A percentile compares a stretch with the other conserved stretches of the same genome.
phyloP scores from a whole-genome alignment of 1,284 basidiomycete species.

The Tilletia setariae region DNA sequence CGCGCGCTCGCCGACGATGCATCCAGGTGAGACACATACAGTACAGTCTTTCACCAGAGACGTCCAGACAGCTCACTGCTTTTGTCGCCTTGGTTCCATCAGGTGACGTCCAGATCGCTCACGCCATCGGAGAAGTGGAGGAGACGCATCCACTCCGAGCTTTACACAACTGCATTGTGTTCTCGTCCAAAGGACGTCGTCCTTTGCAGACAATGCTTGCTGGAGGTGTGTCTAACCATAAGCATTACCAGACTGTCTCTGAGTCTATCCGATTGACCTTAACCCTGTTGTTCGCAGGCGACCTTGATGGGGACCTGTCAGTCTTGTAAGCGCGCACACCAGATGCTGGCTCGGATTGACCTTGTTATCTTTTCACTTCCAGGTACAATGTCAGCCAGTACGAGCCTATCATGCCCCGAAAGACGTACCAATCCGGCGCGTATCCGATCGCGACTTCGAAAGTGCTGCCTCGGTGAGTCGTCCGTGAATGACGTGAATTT shows the following conservation, averaged over 20 bases:
- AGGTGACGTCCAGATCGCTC: conserved; percentile 28
- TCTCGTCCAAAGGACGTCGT: conserved; percentile 23
- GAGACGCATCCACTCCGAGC: conserved; percentile 25
- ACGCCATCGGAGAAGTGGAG: conserved; percentile 26
- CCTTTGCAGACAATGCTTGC: conserved; percentile 31
- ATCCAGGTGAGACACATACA: conserved; percentile 21
- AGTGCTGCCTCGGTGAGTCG: conserved; percentile 60
- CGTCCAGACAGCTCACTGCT: background rate
- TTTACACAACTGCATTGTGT: conserved; percentile 33
- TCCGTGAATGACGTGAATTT: background rate
- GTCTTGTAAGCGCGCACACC: background rate
- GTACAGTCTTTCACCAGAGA: background rate
- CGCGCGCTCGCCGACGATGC: conserved; percentile 31
- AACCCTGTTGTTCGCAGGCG: background rate
- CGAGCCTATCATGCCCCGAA: conserved; percentile 59
- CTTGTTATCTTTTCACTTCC: conserved; percentile 30
- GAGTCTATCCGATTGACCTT: conserved; percentile 15
- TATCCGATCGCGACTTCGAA: conserved; percentile 62
- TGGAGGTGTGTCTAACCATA: background rate
- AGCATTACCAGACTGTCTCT: background rate
- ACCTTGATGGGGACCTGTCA: conserved; percentile 33
- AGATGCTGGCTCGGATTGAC: no score
- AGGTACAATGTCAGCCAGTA: conserved; percentile 58
- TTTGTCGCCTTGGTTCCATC: background rate
- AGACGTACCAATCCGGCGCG: conserved; percentile 58